phyloP scores from a whole-genome alignment of 495 filamentous ascomycete species.

The Aspergillus heteromorphus region DNA sequence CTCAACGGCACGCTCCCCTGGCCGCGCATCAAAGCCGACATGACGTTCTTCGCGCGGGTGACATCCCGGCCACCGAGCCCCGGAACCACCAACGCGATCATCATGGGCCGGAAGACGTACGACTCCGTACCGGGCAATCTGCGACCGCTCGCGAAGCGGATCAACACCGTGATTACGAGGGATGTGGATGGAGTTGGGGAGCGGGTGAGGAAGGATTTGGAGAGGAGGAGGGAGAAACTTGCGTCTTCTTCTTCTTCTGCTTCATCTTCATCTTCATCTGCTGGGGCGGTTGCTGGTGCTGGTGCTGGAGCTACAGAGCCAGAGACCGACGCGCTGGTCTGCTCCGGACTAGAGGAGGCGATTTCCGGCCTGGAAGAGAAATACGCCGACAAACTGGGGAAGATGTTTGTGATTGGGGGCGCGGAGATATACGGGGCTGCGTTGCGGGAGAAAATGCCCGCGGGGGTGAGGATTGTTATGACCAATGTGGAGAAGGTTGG shows the following conservation, averaged over 20 bases:
- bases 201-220: slow-evolving; percentile 21
- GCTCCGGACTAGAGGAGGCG: slow-evolving; percentile 51
- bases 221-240: slow-evolving; percentile 3
- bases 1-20: slow-evolving; percentile 75
- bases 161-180: slow-evolving; percentile 74
- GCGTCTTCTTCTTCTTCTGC: neutral
- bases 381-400: slow-evolving; percentile 29
- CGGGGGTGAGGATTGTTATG: slow-evolving; percentile 38
- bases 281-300: slow-evolving; percentile 1
- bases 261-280: slow-evolving; percentile 3
- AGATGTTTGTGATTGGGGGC: slow-evolving; percentile 85
- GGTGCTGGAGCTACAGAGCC: neutral
- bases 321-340: slow-evolving; percentile 33
- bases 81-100: slow-evolving; percentile 63
- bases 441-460: slow-evolving; percentile 34
- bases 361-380: slow-evolving; percentile 32
- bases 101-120: slow-evolving; percentile 98
- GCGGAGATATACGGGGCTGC: slow-evolving; percentile 74
- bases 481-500: slow-evolving; percentile 35
- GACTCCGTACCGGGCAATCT: slow-evolving; percentile 71
- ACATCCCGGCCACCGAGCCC: slow-evolving; percentile 57
- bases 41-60: slow-evolving; percentile 89
- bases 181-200: slow-evolving; percentile 25
- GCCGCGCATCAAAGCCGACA: slow-evolving; percentile 80
- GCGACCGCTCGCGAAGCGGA: slow-evolving; percentile 70